Conservation (phyloP, 2,329 filamentous ascomycete genomes). For the Microsporum audouinii region DNA sequence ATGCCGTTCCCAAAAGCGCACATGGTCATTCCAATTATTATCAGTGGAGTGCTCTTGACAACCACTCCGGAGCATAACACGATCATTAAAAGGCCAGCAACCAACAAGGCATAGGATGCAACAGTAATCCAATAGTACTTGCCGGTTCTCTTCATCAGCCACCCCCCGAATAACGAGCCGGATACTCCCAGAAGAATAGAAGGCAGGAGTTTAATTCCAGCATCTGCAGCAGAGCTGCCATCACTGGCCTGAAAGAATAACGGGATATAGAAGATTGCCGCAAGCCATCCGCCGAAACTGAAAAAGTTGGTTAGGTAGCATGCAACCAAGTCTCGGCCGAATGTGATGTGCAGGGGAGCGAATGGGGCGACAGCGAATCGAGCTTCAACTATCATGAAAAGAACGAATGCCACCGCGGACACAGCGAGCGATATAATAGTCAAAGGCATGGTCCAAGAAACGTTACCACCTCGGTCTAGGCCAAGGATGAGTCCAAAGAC, state of each 20-base stretch:
- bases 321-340: slow-evolving; percentile 54
- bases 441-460: slow-evolving; percentile 51
- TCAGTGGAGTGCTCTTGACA: slow-evolving; percentile 39
- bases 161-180: slow-evolving; percentile 54
- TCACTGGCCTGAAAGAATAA: slow-evolving; percentile 66
- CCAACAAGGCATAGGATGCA: slow-evolving; percentile 42
- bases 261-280: slow-evolving; percentile 60
- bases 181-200: slow-evolving; percentile 50
- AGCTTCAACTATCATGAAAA: slow-evolving; percentile 60
- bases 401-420: slow-evolving; percentile 47
- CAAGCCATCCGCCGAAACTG: slow-evolving; percentile 49
- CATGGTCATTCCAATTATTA: slow-evolving; percentile 47
- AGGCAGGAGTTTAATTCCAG: slow-evolving; percentile 57
- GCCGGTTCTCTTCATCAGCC: slow-evolving; percentile 58
- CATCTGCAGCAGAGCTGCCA: slow-evolving; percentile 49
- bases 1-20: slow-evolving; percentile 45
- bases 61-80: slow-evolving; percentile 47
- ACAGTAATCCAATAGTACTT: slow-evolving; percentile 61
- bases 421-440: slow-evolving; percentile 48
- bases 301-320: slow-evolving; percentile 65
- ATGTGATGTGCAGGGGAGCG: slow-evolving; percentile 61
- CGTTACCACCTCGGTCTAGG: slow-evolving; percentile 61
- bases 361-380: slow-evolving; percentile 60
- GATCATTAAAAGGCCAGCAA: slow-evolving; percentile 45
- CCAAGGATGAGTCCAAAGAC: slow-evolving; percentile 56